phyloP scores from a whole-genome alignment of 1,284 basidiomycete species.

The Trichosporon sp. region DNA sequence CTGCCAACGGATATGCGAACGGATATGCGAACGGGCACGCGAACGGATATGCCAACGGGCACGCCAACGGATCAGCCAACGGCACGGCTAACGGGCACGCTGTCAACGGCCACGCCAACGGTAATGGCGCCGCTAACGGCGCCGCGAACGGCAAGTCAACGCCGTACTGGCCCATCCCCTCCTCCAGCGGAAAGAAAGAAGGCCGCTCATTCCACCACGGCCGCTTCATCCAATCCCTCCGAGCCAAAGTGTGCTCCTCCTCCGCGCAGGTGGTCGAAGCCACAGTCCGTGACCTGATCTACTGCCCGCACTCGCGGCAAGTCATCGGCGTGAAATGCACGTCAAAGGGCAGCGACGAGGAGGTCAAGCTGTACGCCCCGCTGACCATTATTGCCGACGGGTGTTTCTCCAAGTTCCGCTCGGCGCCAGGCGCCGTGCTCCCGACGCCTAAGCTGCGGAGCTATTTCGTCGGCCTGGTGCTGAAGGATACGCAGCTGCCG shows the following conservation, averaged over 20 bases:
- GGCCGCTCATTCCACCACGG: conserved; percentile 91
- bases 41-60: conserved; percentile 1
- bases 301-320: conserved; percentile 55
- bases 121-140: conserved; percentile 4
- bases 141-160: neutral
- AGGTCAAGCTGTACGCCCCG: conserved; percentile 56
- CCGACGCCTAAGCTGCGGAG: conserved; percentile 58
- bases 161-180: conserved; percentile 29
- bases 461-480: conserved; percentile 74
- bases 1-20: conserved; percentile 7
- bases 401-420: conserved; percentile 81
- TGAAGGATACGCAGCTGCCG: conserved; percentile 70
- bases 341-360: conserved; percentile 31
- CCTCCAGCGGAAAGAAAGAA: conserved; percentile 46
- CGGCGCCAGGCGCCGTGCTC: conserved; percentile 27
- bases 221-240: conserved; percentile 75
- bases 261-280: conserved; percentile 53
- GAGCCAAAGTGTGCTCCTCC: conserved; percentile 58
- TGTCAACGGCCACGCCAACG: conserved; percentile 2
- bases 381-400: conserved; percentile 90
- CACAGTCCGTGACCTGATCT: conserved; percentile 68
- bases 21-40: conserved; percentile 3
- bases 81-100: conserved; percentile 3
- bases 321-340: conserved; percentile 62
- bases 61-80: conserved; percentile 9